Evolutionary conservation across 345 rosid genomes (phyloP), one percentile per base, ranked within the genome.

Genomic region (Dipteronia dyeriana): DNA sequence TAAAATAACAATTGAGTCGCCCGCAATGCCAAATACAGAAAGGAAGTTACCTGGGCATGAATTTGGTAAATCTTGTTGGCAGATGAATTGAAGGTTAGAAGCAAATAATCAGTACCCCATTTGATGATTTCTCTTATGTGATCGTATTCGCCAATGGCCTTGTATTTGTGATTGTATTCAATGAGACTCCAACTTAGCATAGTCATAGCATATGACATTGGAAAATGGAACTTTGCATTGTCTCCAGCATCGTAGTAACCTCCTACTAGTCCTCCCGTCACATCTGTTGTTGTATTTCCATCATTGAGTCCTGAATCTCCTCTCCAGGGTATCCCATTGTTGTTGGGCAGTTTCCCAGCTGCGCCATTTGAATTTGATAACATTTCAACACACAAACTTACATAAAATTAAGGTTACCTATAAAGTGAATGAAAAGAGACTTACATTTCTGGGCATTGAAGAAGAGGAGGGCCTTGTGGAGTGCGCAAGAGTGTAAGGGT

Each of bases 171-270:
- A 16, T 67, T 79, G 85, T 94, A 94, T 76, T 94, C 97, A 70
- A 94, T 89, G 8, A 90, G 86, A 79, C 98, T 94, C 98, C 98
- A 94, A 80, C 98, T 94, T 25, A 94, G 83, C 97, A 94, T 88
- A 7, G 98, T 90, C 92, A 92, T 92, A 70, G 97, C 78, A 75
- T 81, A 94, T 23, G 98, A 88, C 97, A 92, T 91, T 8, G 97
- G 98, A 79, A 94, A 92, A 85, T 94, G 89, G 79, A 90, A 94
- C 86, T 94, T 94, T 26, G 34, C 62, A 63, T 88, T 91, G 75
- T 88, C 95, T 74, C 98, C 97, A 0, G 95, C 98, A 41, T 94
- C 97, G 68, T 94, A 94, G 61, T 91, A 94, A 0, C 98, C 98
- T 51, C 98, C 97, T 3, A 88, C 92, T 9, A 92, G 81, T 22